Conservation (phyloP, 805 yeast genomes). For the Sungouiozyma ichnusensis region DNA sequence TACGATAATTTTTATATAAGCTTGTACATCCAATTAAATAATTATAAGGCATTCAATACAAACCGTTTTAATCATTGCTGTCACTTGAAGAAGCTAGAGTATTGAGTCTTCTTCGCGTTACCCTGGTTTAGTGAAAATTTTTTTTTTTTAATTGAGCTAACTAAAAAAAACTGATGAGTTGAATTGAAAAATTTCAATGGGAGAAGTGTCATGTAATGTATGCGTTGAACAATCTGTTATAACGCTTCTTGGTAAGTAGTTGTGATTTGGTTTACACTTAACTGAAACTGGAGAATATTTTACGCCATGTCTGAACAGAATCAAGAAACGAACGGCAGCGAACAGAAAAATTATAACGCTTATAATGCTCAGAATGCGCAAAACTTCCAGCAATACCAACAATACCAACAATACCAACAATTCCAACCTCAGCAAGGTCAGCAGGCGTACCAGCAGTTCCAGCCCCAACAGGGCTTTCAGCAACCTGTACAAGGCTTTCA, state of each 20-base stretch:
- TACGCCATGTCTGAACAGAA: constrained; percentile 17
- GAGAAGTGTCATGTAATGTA: neutral
- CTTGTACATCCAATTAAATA: too few species aligned
- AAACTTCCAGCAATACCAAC: constrained; percentile 11
- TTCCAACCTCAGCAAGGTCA: constrained; percentile 11
- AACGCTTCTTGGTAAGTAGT: too few species aligned
- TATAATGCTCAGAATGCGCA: neutral
- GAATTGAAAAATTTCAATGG: neutral
- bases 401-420: constrained; percentile 12
- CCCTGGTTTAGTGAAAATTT: neutral
- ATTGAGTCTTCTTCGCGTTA: neutral
- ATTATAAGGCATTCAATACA: too few species aligned
- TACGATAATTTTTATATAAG: too few species aligned
- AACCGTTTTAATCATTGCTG: neutral
- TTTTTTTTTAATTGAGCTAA: too few species aligned
- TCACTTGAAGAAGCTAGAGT: neutral
- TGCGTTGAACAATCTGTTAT: too few species aligned
- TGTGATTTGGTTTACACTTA: too few species aligned
- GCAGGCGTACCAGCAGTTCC: constrained; percentile 7
- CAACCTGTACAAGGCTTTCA: constrained; percentile 9
- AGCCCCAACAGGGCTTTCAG: constrained; percentile 17
- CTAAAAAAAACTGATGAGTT: neutral
- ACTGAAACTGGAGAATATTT: too few species aligned
- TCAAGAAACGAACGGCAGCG: constrained; percentile 28
- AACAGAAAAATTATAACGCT: constrained; percentile 2